Base-by-base conservation (phyloP, 169 alveolate genomes). In the Cystoisospora suis region DNA sequence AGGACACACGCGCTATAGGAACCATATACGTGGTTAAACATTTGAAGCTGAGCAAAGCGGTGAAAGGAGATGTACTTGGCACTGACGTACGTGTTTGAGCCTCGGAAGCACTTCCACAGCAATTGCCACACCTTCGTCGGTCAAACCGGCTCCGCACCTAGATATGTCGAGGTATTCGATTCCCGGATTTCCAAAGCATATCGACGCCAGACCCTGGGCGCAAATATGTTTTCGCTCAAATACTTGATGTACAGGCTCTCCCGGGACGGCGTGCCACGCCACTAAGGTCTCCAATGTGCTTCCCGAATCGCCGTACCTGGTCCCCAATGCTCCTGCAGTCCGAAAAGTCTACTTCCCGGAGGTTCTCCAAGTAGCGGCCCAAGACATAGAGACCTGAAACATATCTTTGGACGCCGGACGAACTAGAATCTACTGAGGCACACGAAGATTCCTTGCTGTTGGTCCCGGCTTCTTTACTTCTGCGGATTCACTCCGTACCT, bases 81-180 rank as follows among this genome's bases (percentile, higher is more conserved):
- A n/a, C n/a, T n/a, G n/a, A n/a, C n/a, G n/a, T 38, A 72, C 83
- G 56, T 38, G 83, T 38, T 72, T 32, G 17, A 72, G 83, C 34
- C 23, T 29, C 58, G 32, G 56, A 29, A 72, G 58, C 20, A 38
- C 2, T 34, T 5, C 83, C 17, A 72, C 0, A 6, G 83, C 83
- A 17, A 9, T 72, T 38, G 58, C 83, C 58, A 40, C 83, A 12
- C 83, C 83, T 15, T 72, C 83, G 56, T 72, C 83, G 23, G 83
- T 72, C 12, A 72, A n/a, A 5, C 32, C 44, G 53, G 34, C 20
- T 5, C 83, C 83, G 32, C 83, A 72, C 32, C 83, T 36, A 32
- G 83, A 72, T 47, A 72, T 6, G 27, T 72, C 44, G 27, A 72
- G 20, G 27, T 27, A 4, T 56, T 72, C 83, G 32, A 72, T 5